These are phyloP conservation scores for Hyparrhenia diplandra DNA, from an alignment of 176 grass and related monocot species.

Conservation along the genomic window DNA sequence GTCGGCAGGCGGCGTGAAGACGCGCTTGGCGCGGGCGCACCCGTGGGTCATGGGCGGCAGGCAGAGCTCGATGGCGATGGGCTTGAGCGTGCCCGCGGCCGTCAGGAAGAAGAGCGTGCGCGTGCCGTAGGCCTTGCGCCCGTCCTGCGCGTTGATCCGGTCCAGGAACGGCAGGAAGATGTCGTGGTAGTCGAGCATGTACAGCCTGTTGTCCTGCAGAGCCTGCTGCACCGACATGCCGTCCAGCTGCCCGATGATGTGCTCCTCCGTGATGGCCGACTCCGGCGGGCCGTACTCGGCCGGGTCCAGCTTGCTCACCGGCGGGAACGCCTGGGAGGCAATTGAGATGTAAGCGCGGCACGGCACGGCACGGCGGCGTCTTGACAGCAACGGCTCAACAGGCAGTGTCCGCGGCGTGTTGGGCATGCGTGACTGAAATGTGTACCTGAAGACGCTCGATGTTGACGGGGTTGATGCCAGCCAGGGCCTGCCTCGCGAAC, in stretches of 20 bases:
- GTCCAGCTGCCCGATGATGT: conserved; percentile 66
- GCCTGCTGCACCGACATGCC: conserved; percentile 88
- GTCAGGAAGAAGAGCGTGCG: conserved; percentile 88
- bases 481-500: conserved; percentile 79
- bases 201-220: conserved; percentile 55
- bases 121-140: conserved; percentile 89
- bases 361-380: too few species aligned
- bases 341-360: neutral
- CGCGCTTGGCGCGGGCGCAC: conserved; percentile 71
- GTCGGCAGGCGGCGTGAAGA: conserved; percentile 80
- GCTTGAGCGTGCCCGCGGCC: conserved; percentile 64
- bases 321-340: conserved; percentile 65
- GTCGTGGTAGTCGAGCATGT: conserved; percentile 90
- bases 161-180: conserved; percentile 83
- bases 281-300: conserved; percentile 67
- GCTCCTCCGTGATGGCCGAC: conserved; percentile 89
- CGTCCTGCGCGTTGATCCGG: conserved; percentile 76
- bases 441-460: conserved; percentile 81
- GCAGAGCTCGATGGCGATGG: conserved; percentile 83
- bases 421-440: neutral
- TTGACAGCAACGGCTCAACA: neutral
- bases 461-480: conserved; percentile 93
- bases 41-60: conserved; percentile 53
- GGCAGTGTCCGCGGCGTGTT: conserved; percentile 4
- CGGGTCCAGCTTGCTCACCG: conserved; percentile 76